Percentiles rank a stretch among this genome's conserved stretches.
Conservation (phyloP, 805 yeast species). For the Candida awuae region DNA sequence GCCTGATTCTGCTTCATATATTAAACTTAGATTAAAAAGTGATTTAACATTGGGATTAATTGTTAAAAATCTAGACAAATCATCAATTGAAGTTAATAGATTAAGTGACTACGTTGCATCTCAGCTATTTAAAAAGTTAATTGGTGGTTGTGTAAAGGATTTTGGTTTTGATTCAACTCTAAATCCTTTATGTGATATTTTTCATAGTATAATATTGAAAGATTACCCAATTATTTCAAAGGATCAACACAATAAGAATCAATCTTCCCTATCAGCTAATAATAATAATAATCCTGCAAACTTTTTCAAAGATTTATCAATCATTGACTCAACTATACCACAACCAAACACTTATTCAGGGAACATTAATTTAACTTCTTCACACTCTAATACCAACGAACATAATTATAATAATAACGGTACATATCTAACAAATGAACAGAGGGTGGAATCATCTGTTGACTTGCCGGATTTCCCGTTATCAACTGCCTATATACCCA, state of each 20-base stretch:
- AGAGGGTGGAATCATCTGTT: neutral
- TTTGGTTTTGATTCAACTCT: constrained; percentile 72
- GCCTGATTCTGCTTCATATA: constrained; percentile 46
- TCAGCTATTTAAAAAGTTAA: constrained; percentile 45
- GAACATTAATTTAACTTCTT: neutral
- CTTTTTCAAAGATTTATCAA: constrained; percentile 6
- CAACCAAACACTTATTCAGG: neutral
- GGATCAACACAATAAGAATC: constrained; percentile 12
- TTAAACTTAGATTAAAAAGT: constrained; percentile 31
- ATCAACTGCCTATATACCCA: constrained; percentile 13
- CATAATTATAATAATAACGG: too few species aligned
- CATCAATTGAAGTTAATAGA: constrained; percentile 27
- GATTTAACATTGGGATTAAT: constrained; percentile 35
- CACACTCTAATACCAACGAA: too few species aligned
- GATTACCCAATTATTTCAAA: constrained; percentile 61
- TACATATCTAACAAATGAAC: too few species aligned
- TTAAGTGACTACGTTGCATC: constrained; percentile 46
- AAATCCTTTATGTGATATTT: constrained; percentile 57
- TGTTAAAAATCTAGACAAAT: constrained; percentile 39
- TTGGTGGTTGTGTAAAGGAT: constrained; percentile 70
- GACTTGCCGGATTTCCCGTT: constrained; percentile 13
- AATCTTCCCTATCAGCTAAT: too few species aligned
- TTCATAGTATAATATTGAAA: constrained; percentile 48
- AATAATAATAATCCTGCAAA: neutral
- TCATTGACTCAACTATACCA: constrained; percentile 17